phyloP scores from a whole-genome alignment of 164 flowering plant species.

The Vitis vinifera region ASM3070453v1 NC_081823.1:10596001-10596500 shows the following conservation, averaged over 20 bases:
- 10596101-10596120: constrained; percentile 22
- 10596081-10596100: constrained; percentile 15
- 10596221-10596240: constrained; percentile 20
- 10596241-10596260: constrained; percentile 17
- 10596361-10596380: neutral
- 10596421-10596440: neutral
- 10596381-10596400: neutral
- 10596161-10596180: constrained; percentile 50
- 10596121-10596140: constrained; percentile 34
- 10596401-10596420: neutral
- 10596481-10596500: too few species aligned
- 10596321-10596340: constrained; percentile 6
- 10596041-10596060: constrained; percentile 23
- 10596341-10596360: neutral
- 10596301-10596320: constrained; percentile 9
- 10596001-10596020: constrained; percentile 10
- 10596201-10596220: constrained; percentile 25
- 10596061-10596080: constrained; percentile 22
- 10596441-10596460: neutral
- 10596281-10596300: constrained; percentile 35
- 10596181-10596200: constrained; percentile 25
- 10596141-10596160: constrained; percentile 56
- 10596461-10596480: too few species aligned
- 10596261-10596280: constrained; percentile 18
- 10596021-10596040: constrained; percentile 24